A percentile compares a stretch with the other conserved stretches of the same genome.
phyloP scores from a whole-genome alignment of 306 rosid genomes.

The Psophocarpus tetragonolobus region DNA sequence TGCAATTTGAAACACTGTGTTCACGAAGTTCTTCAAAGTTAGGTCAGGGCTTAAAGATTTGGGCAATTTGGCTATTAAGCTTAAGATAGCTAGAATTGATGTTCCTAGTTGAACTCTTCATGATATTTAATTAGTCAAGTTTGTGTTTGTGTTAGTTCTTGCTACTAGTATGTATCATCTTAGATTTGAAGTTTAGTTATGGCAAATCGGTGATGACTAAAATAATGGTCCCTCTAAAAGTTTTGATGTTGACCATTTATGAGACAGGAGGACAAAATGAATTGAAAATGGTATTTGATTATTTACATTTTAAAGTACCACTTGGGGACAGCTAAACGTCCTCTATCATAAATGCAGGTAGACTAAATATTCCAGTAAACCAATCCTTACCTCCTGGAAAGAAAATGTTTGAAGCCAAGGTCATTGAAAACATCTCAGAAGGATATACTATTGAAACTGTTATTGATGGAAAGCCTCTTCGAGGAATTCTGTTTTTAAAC shows the following conservation, averaged over 20 bases:
- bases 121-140: constrained; percentile 9
- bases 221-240: background rate
- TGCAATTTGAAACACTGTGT: too few species aligned
- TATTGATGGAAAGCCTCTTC: constrained; percentile 93
- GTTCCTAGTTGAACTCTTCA: constrained; percentile 24
- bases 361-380: constrained; percentile 51
- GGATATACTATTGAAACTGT: constrained; percentile 87
- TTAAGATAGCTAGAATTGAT: constrained; percentile 2
- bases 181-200: background rate
- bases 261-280: background rate
- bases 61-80: constrained; percentile 24
- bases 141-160: constrained; percentile 13
- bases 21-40: constrained; percentile 22
- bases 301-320: constrained; percentile 15
- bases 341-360: constrained; percentile 48
- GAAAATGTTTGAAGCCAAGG: constrained; percentile 81
- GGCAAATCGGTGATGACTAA: constrained; percentile 23
- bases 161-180: background rate
- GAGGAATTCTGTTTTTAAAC: constrained; percentile 76
- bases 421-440: constrained; percentile 64
- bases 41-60: constrained; percentile 9
- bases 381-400: constrained; percentile 56
- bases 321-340: constrained; percentile 37
- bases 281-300: constrained; percentile 15
- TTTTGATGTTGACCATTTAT: background rate